phyloP scores from a whole-genome alignment of 1,284 basidiomycete genomes.

The Kwoniella shivajii region DNA sequence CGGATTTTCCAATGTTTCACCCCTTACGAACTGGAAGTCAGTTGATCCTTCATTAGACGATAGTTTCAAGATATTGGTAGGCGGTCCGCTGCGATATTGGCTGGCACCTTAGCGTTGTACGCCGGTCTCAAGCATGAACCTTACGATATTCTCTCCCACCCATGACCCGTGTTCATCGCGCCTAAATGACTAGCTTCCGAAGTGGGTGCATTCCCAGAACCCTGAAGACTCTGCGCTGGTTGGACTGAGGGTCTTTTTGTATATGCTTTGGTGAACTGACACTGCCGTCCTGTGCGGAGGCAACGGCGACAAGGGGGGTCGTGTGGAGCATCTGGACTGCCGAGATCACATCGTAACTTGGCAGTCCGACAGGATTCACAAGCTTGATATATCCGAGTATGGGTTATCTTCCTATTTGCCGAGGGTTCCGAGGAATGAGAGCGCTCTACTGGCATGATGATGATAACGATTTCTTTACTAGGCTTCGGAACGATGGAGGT shows the following conservation, averaged over 20 bases:
- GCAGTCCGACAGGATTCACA: constrained; percentile 1
- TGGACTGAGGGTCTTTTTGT: neutral
- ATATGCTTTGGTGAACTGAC: constrained; percentile 17
- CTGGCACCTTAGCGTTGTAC: too few species aligned
- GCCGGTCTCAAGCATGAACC: neutral
- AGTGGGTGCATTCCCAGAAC: too few species aligned
- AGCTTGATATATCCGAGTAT: constrained; percentile 1
- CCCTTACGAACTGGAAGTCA: constrained; percentile 21
- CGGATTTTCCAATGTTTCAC: constrained; percentile 25
- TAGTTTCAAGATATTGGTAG: neutral
- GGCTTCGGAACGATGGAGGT: too few species aligned
- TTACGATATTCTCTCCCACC: too few species aligned
- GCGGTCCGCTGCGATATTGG: neutral
- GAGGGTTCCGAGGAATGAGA: neutral
- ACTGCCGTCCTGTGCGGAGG: constrained; percentile 20
- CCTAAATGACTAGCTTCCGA: too few species aligned
- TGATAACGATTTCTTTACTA: too few species aligned
- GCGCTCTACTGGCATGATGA: neutral
- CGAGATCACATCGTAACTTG: constrained; percentile 1
- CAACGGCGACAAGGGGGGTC: constrained; percentile 19
- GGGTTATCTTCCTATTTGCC: neutral
- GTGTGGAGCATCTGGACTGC: constrained; percentile 1
- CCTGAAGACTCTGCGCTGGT: neutral
- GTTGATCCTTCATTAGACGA: neutral
- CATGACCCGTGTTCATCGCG: too few species aligned